Evolutionary conservation across 2,329 filamentous ascomycete genomes (phyloP), one percentile per base, ranked within the genome.

Genomic region (Monilinia fructicola): DNA sequence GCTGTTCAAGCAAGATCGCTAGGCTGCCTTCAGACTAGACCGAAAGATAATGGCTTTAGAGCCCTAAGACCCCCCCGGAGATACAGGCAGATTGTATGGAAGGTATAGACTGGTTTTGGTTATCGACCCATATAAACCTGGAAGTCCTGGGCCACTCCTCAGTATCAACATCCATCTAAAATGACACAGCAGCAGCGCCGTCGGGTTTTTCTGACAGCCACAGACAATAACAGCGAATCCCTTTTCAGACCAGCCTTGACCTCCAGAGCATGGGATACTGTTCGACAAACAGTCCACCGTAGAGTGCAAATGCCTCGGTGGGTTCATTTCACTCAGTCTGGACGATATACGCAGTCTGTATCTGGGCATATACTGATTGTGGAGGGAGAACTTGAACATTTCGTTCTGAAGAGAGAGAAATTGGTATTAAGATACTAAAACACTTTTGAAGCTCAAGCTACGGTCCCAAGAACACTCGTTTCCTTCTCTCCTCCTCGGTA

Each of bases 341-440:
- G 28, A 2, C 3, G 9, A 50, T 23, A 12, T 3, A 60, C 28
- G 23, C 18, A 35, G 55, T 21, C 26, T 16, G 18, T n/a, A 59
- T 46, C 10, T 21, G n/a, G 28, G 14, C 21, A 60, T 26, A 46
- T n/a, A 18, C 3, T 48, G 21, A 35, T 48, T 48, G 21, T 28
- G 14, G n/a, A 38, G 18, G 31, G 42, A 38, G 10, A 16, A 52
- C 23, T 26, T 52, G 7, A 48, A 48, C 14, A 12, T 52, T 28
- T 16, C 12, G 48, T 16, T 21, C 28, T 31, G 21, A 5, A 60
- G 28, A 50, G 7, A 50, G 7, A 14, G 6, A 6, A 23, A 23
- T 35, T 38, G 42, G 4, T 23, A 60, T 60, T 60, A 50, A 23
- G 28, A 35, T 50, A 50, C 44, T 60, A 60, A 60, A 60, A 48